Conservation (phyloP, 306 rosid genomes). For the Prunus dulcis region DNA sequence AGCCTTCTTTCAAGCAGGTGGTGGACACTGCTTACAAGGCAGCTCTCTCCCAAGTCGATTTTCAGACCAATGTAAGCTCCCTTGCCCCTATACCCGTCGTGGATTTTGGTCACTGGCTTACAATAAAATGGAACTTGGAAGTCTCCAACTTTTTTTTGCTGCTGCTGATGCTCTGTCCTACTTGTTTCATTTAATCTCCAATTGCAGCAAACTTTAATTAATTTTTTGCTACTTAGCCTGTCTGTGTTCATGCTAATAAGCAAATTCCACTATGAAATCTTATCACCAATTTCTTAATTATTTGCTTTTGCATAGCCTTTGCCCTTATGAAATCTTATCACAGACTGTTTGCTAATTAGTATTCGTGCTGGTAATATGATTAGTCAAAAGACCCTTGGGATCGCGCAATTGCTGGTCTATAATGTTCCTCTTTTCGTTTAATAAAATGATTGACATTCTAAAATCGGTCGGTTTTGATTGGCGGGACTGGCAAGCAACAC, state of each 20-base stretch:
- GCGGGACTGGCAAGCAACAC: not conserved
- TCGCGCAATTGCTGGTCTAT: not conserved
- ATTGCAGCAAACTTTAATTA: not conserved
- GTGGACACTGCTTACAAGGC: slow-evolving; percentile 52
- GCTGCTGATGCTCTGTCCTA: not conserved
- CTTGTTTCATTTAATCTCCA: not conserved
- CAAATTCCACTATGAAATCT: not conserved
- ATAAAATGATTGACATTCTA: not conserved
- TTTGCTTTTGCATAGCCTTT: not conserved
- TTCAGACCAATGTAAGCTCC: slow-evolving; percentile 49
- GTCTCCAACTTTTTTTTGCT: not conserved
- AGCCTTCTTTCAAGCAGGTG: slow-evolving; percentile 61
- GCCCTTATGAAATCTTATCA: not conserved
- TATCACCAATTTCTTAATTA: too few relatives aligned
- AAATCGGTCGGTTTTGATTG: not conserved
- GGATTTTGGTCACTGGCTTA: not conserved
- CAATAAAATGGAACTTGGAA: not conserved
- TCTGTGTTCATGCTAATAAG: not conserved
- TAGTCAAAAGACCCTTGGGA: not conserved
- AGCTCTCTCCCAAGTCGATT: slow-evolving; percentile 49
- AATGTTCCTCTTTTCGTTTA: not conserved
- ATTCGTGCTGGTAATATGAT: not conserved
- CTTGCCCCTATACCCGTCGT: not conserved
- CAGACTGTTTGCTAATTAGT: not conserved
- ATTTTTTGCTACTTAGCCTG: not conserved